phyloP scores from a whole-genome alignment of 495 filamentous ascomycete species.

The Xylaria telfairii region DNA sequence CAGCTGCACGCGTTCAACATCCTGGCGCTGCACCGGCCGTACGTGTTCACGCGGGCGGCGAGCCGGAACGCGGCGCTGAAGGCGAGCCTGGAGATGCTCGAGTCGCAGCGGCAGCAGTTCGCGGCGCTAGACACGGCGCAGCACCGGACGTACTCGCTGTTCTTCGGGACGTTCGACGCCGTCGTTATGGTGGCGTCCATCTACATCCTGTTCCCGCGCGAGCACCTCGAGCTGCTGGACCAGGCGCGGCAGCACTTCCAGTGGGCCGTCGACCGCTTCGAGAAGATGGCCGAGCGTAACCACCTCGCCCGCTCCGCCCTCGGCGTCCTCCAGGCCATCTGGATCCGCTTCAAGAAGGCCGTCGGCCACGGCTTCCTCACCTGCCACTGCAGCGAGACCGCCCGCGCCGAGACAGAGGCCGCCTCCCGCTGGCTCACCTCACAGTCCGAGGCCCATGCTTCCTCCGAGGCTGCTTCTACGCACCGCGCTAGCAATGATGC shows the following conservation, averaged over 20 bases:
- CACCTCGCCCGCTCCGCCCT: slow-evolving; percentile 59
- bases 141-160: slow-evolving; percentile 61
- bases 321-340: slow-evolving; percentile 56
- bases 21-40: slow-evolving; percentile 67
- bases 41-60: slow-evolving; percentile 62
- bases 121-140: slow-evolving; percentile 54
- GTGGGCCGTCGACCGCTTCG: slow-evolving; percentile 59
- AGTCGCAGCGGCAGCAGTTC: slow-evolving; percentile 59
- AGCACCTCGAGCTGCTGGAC: slow-evolving; percentile 49
- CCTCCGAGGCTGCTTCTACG: slow-evolving; percentile 20
- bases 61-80: slow-evolving; percentile 59
- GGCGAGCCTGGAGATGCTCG: slow-evolving; percentile 61
- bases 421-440: slow-evolving; percentile 25
- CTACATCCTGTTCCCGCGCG: slow-evolving; percentile 59
- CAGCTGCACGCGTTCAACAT: slow-evolving; percentile 58
- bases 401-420: slow-evolving; percentile 29
- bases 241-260: slow-evolving; percentile 58
- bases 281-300: slow-evolving; percentile 56
- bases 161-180: slow-evolving; percentile 68
- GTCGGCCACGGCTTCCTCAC: slow-evolving; percentile 38
- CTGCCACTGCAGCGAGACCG: slow-evolving; percentile 26
- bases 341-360: slow-evolving; percentile 51
- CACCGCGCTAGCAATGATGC: slow-evolving; percentile 30
- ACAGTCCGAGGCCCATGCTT: slow-evolving; percentile 34
- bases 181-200: slow-evolving; percentile 65